phyloP scores from a whole-genome alignment of 2,329 filamentous ascomycete species.

The Dactylellina drechsleri region DNA sequence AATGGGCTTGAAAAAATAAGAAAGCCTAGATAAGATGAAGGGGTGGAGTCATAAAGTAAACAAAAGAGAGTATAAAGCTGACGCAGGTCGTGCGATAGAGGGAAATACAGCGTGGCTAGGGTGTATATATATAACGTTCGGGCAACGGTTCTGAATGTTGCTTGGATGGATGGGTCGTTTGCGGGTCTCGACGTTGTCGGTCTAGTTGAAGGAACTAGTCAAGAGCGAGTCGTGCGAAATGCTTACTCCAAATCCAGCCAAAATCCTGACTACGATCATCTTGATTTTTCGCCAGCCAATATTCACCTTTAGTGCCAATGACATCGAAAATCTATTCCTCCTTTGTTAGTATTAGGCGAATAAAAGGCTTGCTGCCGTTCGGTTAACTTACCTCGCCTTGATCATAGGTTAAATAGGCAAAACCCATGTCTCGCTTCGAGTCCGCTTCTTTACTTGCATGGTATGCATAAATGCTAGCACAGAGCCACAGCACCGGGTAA shows the following conservation, averaged over 20 bases:
- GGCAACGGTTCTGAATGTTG: conserved; percentile 7
- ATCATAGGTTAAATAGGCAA: conserved; percentile 94
- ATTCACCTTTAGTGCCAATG: conserved; percentile 93
- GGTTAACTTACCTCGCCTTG: conserved; percentile 76
- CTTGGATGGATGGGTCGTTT: conserved; percentile 8
- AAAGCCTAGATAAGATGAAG: conserved; percentile 18
- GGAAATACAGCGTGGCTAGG: conserved; percentile 5
- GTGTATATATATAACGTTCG: conserved; percentile 20
- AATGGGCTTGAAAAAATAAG: conserved; percentile 31
- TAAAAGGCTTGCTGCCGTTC: background rate
- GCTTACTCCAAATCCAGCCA: conserved; percentile 99
- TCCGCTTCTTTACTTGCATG: conserved; percentile 60
- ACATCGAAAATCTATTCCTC: conserved; percentile 67
- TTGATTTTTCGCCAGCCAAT: conserved; percentile 97
- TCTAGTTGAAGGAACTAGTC: conserved; percentile 56
- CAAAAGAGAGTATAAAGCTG: conserved; percentile 36
- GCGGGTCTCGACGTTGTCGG: background rate
- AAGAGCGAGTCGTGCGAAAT: conserved; percentile 76
- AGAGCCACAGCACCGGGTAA: conserved; percentile 50
- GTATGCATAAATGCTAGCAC: conserved; percentile 53
- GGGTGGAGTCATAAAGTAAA: conserved; percentile 11
- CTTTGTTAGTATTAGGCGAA: conserved; percentile 18
- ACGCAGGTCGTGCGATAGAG: conserved; percentile 29
- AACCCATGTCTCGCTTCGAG: conserved; percentile 89
- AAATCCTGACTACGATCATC: conserved; percentile 82